Percentiles rank a stretch among this genome's conserved stretches.
phyloP scores from a whole-genome alignment of 2,329 filamentous ascomycete genomes.

The Raffaelea arxii region DNA sequence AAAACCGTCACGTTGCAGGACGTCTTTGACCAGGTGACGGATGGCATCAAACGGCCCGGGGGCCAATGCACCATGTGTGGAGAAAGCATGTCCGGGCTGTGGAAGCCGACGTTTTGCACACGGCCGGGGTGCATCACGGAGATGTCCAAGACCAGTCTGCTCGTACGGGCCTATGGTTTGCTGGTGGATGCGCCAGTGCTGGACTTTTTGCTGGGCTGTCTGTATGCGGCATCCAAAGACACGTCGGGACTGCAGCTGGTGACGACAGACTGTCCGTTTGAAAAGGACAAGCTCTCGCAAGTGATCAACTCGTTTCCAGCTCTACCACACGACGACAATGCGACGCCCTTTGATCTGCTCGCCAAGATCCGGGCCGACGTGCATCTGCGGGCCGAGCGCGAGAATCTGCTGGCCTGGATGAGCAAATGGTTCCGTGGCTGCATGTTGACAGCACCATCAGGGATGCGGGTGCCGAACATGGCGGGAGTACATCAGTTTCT shows the following conservation, averaged over 20 bases:
- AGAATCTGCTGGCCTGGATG: slow-evolving; percentile 15
- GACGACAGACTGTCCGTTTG: slow-evolving; percentile 9
- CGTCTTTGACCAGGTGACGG: slow-evolving; percentile 9
- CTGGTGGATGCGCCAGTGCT: slow-evolving; percentile 14
- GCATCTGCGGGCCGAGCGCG: slow-evolving; percentile 4
- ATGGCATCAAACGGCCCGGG: slow-evolving; percentile 10
- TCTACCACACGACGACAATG: slow-evolving; percentile 5
- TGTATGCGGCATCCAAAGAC: slow-evolving; percentile 12
- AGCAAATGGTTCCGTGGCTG: slow-evolving; percentile 14
- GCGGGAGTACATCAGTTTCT: slow-evolving; percentile 15
- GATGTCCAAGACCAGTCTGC: slow-evolving; percentile 10
- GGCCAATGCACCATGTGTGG: slow-evolving; percentile 12
- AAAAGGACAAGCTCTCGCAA: slow-evolving; percentile 2
- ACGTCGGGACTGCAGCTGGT: slow-evolving; percentile 9
- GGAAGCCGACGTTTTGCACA: slow-evolving; percentile 13
- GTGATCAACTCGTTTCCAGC: slow-evolving; percentile 15
- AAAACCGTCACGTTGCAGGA: background rate
- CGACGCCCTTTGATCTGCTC: slow-evolving; percentile 9
- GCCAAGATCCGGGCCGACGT: slow-evolving; percentile 6
- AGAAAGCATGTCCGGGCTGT: slow-evolving; percentile 5
- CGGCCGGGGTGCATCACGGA: slow-evolving; percentile 7
- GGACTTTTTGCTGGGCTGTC: slow-evolving; percentile 15
- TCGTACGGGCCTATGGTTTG: slow-evolving; percentile 10
- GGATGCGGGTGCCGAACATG: slow-evolving; percentile 13
- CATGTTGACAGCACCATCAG: slow-evolving; percentile 13